Evolutionary conservation across 371 early-diverging fungal species (phyloP).

Genomic region (Zychaea mexicana): DNA sequence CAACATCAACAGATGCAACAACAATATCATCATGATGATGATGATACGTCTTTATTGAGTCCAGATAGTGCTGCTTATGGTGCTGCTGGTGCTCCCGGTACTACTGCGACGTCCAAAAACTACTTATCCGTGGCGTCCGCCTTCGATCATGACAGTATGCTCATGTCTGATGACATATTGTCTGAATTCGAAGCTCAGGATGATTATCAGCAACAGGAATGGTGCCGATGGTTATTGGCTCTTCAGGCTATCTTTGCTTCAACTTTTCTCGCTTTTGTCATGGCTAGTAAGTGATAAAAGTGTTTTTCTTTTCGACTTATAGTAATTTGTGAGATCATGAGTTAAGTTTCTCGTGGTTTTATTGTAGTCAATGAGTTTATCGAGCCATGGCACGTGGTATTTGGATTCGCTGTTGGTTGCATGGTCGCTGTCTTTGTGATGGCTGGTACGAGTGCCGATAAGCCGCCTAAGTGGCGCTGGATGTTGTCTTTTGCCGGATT

Average conservation of each 20-base stretch:
- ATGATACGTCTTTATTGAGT: not conserved
- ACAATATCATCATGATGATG: constrained; percentile 1
- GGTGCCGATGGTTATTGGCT: constrained; percentile 44
- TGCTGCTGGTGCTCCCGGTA: not conserved
- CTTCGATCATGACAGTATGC: not conserved
- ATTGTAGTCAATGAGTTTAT: constrained; percentile 31
- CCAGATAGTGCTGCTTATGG: not conserved
- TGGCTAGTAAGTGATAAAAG: constrained; percentile 28
- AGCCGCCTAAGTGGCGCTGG: constrained; percentile 45
- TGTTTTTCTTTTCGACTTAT: not conserved
- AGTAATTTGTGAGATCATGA: not conserved
- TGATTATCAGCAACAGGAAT: constrained; percentile 23
- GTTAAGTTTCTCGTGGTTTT: not conserved
- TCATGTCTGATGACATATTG: not conserved
- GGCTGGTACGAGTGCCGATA: constrained; percentile 22
- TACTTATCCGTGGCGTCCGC: constrained; percentile 26
- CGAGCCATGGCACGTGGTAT: constrained; percentile 10
- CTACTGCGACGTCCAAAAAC: not conserved
- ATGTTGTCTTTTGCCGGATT: constrained; percentile 71
- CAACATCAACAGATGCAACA: constrained; percentile 3
- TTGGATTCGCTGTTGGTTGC: constrained; percentile 26
- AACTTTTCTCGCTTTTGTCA: constrained; percentile 30
- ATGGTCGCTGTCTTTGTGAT: constrained; percentile 19
- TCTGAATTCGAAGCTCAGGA: constrained; percentile 12
- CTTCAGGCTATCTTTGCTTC: constrained; percentile 41